A percentile compares a stretch with the other conserved stretches of the same genome.
Evolutionary conservation across 1,284 basidiomycete genomes (phyloP).

Genomic region (Irpex rosettiformis): DNA sequence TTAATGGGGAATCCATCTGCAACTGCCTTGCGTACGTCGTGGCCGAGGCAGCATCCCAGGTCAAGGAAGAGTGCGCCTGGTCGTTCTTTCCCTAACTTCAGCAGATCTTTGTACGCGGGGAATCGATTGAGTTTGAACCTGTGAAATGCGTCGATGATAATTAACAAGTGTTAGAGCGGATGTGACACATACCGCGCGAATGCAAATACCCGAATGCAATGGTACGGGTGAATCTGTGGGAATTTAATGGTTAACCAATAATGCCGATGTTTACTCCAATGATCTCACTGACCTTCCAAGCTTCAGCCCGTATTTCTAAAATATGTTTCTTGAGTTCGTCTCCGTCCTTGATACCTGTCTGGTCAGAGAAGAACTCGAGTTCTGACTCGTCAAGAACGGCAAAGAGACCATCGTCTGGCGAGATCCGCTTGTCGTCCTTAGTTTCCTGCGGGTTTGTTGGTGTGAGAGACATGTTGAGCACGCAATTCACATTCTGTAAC

Average conservation of each 20-base stretch:
- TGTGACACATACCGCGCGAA: slow-evolving; percentile 38
- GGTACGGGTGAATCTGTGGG: slow-evolving; percentile 34
- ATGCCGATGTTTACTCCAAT: background rate
- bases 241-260: background rate
- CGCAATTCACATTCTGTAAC: background rate
- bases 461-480: background rate
- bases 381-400: slow-evolving; percentile 25
- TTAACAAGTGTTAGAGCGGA: background rate
- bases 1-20: slow-evolving; percentile 36
- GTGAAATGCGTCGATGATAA: background rate
- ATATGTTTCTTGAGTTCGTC: slow-evolving; percentile 43
- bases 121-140: slow-evolving; percentile 31
- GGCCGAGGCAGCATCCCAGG: slow-evolving; percentile 37
- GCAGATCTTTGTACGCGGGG: slow-evolving; percentile 39
- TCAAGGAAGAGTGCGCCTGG: slow-evolving; percentile 45
- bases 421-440: background rate
- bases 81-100: slow-evolving; percentile 37
- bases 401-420: slow-evolving; percentile 20
- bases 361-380: slow-evolving; percentile 34
- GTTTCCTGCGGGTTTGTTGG: background rate
- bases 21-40: slow-evolving; percentile 39
- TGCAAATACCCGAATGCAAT: slow-evolving; percentile 37
- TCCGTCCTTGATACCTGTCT: slow-evolving; percentile 39
- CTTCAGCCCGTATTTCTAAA: slow-evolving; percentile 37
- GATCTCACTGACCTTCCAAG: slow-evolving; percentile 33